Conservation (phyloP, 805 yeast species). For the Hanseniaspora hatyaiensis region DNA sequence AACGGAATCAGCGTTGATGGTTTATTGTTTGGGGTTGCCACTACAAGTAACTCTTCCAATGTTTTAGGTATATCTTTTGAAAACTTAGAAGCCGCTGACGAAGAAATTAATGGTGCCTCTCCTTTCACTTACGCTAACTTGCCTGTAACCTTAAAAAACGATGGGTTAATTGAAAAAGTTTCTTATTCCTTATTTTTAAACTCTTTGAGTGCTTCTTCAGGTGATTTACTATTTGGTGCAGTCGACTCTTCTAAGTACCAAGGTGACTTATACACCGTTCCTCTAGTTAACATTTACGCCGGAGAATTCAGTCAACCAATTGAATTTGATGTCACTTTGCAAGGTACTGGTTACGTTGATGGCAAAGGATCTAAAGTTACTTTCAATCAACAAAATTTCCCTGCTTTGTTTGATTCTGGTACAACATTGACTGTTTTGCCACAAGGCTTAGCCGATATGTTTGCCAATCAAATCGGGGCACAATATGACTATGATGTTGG, state of each 20-base stretch:
- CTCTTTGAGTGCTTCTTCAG: slow-evolving; percentile 32
- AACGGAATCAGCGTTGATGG: slow-evolving; percentile 39
- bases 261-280: slow-evolving; percentile 42
- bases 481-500: slow-evolving; percentile 33
- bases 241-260: slow-evolving; percentile 50
- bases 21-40: slow-evolving; percentile 66
- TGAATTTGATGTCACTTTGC: slow-evolving; percentile 25
- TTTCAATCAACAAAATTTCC: slow-evolving; percentile 22
- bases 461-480: slow-evolving; percentile 32
- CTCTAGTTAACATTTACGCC: slow-evolving; percentile 35
- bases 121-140: slow-evolving; percentile 43
- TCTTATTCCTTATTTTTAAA: slow-evolving; percentile 57
- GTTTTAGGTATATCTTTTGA: slow-evolving; percentile 65
- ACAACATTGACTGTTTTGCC: slow-evolving; percentile 30
- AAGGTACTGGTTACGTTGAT: slow-evolving; percentile 21
- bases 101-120: slow-evolving; percentile 23
- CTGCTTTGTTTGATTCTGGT: slow-evolving; percentile 46
- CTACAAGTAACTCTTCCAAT: slow-evolving; percentile 44
- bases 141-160: slow-evolving; percentile 47
- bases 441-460: not conserved
- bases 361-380: slow-evolving; percentile 16
- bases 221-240: slow-evolving; percentile 62
- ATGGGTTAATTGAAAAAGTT: slow-evolving; percentile 44
- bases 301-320: slow-evolving; percentile 20
- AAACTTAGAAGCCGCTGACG: slow-evolving; percentile 54